Conservation (phyloP, 805 yeast genomes). For the Candida pseudoglaebosa region DNA sequence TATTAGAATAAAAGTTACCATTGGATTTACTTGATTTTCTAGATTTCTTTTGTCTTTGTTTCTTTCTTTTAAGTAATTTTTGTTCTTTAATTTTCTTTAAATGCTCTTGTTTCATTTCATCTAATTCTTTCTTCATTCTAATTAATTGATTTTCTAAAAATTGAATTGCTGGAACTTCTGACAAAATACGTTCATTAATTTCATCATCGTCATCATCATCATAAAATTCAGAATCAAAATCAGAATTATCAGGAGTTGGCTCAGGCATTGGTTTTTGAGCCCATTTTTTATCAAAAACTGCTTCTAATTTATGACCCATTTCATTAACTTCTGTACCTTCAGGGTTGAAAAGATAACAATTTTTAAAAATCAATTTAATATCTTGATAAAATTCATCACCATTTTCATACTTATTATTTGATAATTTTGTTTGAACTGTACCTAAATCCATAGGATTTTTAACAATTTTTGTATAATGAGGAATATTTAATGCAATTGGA, state of each 20-base stretch:
- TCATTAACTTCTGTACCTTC: conserved; percentile 94
- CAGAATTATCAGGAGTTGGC: conserved; percentile 52
- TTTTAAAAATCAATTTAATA: conserved; percentile 75
- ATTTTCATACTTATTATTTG: conserved; percentile 82
- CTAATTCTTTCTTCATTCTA: conserved; percentile 82
- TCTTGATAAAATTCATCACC: conserved; percentile 87
- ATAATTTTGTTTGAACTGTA: conserved; percentile 73
- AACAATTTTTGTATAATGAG: conserved; percentile 80
- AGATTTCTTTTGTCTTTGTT: conserved; percentile 36
- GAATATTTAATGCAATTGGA: conserved; percentile 89
- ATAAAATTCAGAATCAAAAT: conserved; percentile 24
- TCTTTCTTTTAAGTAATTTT: conserved; percentile 48
- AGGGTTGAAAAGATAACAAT: conserved; percentile 91
- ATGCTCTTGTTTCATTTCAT: conserved; percentile 75
- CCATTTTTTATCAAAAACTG: conserved; percentile 85
- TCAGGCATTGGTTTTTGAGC: conserved; percentile 56
- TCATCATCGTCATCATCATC: conserved; percentile 58
- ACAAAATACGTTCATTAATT: conserved; percentile 45
- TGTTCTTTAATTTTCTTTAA: conserved; percentile 63
- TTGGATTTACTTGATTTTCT: conserved; percentile 22
- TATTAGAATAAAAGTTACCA: conserved; percentile 1
- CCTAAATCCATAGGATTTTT: conserved; percentile 95
- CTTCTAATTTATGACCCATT: conserved; percentile 92
- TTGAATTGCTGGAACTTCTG: conserved; percentile 86
- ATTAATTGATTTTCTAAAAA: conserved; percentile 82